Evolutionary conservation across 2,329 filamentous ascomycete species (phyloP), one percentile per base, ranked within the genome.

Genomic region (Oidium heveae): DNA sequence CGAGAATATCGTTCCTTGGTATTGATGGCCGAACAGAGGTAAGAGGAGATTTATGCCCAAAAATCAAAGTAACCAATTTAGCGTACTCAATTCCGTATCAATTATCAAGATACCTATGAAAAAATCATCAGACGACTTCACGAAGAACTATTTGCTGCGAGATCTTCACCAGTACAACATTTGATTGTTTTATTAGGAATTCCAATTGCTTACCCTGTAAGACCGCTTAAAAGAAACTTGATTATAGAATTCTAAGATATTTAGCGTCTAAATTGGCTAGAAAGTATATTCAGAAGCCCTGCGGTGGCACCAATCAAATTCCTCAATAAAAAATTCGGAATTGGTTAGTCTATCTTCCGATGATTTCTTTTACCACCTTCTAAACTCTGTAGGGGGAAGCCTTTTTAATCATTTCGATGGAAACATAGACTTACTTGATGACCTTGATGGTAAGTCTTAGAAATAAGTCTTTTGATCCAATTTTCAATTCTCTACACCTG

Each of bases 351-450:
- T 41, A 28, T 28, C 24, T 28, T 28, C 24, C 39, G 33, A 36
- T 20, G n/a, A 32, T 41, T 36, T 54, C 37, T n/a, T 22, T 20
- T 54, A 32, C 20, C 55, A 41, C 4, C 41, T 55, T 36, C 51
- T 55, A 50, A 44, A 46, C 54, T 16, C 7, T 44, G 20, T 50
- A 68, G 83, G 83, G 4, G 88, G 87, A 52, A 79, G 80, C 54
- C 72, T 95, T 47, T 94, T 96, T 73, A 96, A 96, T 67, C 76
- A 86, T 55, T 95, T 96, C 61, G 89, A 95, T 61, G 89, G 89
- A 53, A 88, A 84, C 55, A 84, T 95, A 24, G 91, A 96, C 69
- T 79, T 96, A 24, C 72, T 94, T 16, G 88, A 95, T 65, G 87
- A 94, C 61, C 73, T 94, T 20, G 89, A 96, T 66, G 91, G 47